Evolutionary conservation across 345 rosid genomes (phyloP).

Genomic region (Salix viminalis): DNA sequence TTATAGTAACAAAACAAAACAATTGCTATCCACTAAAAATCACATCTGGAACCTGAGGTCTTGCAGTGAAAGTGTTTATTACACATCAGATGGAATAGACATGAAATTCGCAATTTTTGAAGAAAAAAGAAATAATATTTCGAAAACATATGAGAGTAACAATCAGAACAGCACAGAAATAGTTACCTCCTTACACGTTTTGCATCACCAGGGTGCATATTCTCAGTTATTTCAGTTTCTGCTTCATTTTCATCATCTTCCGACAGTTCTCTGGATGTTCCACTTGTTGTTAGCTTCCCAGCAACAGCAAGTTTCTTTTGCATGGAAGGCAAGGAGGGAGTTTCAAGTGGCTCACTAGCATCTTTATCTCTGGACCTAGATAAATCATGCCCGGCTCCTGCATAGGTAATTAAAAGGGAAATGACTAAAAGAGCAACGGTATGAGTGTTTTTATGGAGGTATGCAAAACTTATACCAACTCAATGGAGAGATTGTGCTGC

Average conservation of each 20-base stretch:
- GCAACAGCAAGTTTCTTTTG: conserved; percentile 30
- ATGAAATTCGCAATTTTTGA: not conserved
- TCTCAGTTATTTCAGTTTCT: conserved; percentile 36
- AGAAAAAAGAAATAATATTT: not conserved
- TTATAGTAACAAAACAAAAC: not conserved
- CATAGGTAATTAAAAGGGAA: conserved; percentile 6
- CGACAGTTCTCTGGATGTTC: conserved; percentile 23
- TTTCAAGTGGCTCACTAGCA: conserved; percentile 24
- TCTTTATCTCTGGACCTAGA: conserved; percentile 36
- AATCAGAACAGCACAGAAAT: conserved; percentile 4
- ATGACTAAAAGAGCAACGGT: not conserved
- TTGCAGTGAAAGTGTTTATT: not conserved
- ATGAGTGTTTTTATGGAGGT: not conserved
- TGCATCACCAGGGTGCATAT: conserved; percentile 21
- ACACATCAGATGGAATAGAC: not conserved
- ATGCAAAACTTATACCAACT: conserved; percentile 2
- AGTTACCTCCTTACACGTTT: conserved; percentile 29
- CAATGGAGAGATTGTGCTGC: not conserved
- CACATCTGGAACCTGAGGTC: not conserved
- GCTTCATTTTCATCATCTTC: conserved; percentile 31
- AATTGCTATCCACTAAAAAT: not conserved
- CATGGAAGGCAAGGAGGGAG: conserved; percentile 27
- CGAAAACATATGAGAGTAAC: not conserved
- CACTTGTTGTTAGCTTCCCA: conserved; percentile 16
- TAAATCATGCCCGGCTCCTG: conserved; percentile 31